Conservation (phyloP, 164 flowering plant species). For the Chloranthus sessilifolius region DNA sequence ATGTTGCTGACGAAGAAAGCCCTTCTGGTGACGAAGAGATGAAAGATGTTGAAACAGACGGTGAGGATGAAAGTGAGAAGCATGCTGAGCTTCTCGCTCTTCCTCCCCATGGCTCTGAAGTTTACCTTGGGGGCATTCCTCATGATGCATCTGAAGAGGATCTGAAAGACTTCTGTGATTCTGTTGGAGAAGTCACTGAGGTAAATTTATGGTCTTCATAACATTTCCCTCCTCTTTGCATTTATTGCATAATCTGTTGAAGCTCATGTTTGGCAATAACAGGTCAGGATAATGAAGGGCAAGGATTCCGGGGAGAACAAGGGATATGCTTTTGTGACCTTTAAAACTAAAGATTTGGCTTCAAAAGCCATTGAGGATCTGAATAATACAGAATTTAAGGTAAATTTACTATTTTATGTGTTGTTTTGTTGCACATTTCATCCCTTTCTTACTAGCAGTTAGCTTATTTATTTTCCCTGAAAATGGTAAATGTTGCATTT, state of each 20-base stretch:
- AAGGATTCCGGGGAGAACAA: constrained; percentile 63
- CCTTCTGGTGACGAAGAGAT: constrained; percentile 27
- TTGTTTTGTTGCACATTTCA: too few relatives aligned
- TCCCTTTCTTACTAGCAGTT: too few relatives aligned
- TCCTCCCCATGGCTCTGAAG: constrained; percentile 89
- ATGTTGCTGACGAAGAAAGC: constrained; percentile 10
- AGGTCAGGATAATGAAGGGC: constrained; percentile 72
- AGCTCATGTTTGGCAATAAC: constrained; percentile 2
- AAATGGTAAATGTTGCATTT: too few relatives aligned
- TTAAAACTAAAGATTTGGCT: constrained; percentile 64
- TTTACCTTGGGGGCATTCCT: constrained; percentile 68
- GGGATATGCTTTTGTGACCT: constrained; percentile 81
- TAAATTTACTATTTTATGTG: too few relatives aligned
- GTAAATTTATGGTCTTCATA: constrained; percentile 20
- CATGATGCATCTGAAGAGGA: constrained; percentile 59
- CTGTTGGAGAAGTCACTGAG: constrained; percentile 69
- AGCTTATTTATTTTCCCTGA: too few relatives aligned
- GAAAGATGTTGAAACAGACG: constrained; percentile 23
- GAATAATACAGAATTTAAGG: constrained; percentile 61
- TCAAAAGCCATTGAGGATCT: constrained; percentile 60
- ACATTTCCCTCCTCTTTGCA: neutral
- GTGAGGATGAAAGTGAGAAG: constrained; percentile 40
- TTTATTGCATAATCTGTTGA: too few relatives aligned
- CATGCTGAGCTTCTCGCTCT: constrained; percentile 75
- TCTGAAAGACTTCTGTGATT: constrained; percentile 46